These are phyloP conservation scores for Crithidia fasciculata DNA, from an alignment of 208 protist genomes.

Conservation along the genomic window DNA sequence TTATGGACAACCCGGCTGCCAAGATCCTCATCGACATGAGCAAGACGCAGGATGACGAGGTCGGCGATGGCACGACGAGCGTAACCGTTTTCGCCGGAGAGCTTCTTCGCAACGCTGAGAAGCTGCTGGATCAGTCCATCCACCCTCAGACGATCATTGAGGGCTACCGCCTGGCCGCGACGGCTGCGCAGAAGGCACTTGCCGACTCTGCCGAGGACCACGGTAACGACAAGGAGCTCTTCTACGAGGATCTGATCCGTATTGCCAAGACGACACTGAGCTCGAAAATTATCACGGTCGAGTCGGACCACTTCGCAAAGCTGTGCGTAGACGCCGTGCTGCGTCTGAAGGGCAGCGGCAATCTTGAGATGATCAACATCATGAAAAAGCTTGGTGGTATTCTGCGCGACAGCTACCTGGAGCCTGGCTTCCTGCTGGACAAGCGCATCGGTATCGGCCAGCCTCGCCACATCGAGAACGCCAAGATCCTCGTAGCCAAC, in stretches of 20 bases:
- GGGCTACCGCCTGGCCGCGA: constrained; percentile 89
- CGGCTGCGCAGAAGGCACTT: constrained; percentile 88
- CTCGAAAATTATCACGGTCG: constrained; percentile 97
- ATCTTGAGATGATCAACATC: constrained; percentile 99
- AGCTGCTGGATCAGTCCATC: constrained; percentile 96
- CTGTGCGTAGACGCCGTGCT: constrained; percentile 99
- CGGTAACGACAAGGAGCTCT: constrained; percentile 84
- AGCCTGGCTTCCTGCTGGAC: constrained; percentile 99
- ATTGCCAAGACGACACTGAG: constrained; percentile 99
- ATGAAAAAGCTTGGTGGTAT: constrained; percentile 99
- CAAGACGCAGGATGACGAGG: constrained; percentile 99
- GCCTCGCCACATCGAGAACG: constrained; percentile 96
- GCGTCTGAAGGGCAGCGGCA: constrained; percentile 92
- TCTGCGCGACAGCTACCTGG: constrained; percentile 98
- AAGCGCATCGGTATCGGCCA: constrained; percentile 99
- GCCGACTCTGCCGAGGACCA: constrained; percentile 82
- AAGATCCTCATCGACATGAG: constrained; percentile 99
- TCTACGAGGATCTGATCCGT: constrained; percentile 97
- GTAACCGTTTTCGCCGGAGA: constrained; percentile 99
- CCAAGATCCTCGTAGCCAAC: constrained; percentile 99
- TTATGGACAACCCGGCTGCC: constrained; percentile 98
- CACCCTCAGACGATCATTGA: constrained; percentile 99
- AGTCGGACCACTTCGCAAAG: constrained; percentile 98
- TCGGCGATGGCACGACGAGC: constrained; percentile 99
- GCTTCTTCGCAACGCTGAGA: constrained; percentile 98